Percentiles rank a stretch among this genome's conserved stretches.
Evolutionary conservation across 108 stramenopile species (phyloP).

Genomic region (Pseudonitzschia delicatissima): DNA sequence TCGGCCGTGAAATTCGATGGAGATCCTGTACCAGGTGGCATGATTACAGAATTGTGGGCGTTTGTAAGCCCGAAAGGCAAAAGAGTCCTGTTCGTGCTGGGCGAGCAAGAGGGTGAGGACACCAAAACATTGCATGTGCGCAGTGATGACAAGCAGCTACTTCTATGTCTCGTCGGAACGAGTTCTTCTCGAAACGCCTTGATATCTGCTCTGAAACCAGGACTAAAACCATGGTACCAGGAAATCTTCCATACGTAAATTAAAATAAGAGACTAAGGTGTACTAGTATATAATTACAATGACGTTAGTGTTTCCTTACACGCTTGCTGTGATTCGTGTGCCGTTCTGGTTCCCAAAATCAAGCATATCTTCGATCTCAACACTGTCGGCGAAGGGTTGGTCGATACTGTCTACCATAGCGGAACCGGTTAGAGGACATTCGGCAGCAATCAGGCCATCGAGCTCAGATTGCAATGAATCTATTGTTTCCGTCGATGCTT

Average conservation of each 20-base stretch:
- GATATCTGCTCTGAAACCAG: constrained; percentile 29
- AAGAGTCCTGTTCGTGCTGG: constrained; percentile 32
- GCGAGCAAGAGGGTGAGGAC: constrained; percentile 27
- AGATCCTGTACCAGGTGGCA: constrained; percentile 34
- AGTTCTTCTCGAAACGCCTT: constrained; percentile 18
- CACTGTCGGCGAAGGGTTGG: constrained; percentile 45
- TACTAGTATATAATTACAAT: constrained; percentile 4
- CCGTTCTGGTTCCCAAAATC: neutral
- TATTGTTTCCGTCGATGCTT: constrained; percentile 8
- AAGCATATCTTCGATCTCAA: constrained; percentile 16
- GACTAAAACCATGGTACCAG: neutral
- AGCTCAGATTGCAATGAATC: constrained; percentile 63
- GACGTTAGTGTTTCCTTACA: neutral
- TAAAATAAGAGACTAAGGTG: neutral
- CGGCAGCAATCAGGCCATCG: constrained; percentile 86
- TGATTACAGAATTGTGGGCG: constrained; percentile 43
- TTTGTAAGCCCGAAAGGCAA: constrained; percentile 39
- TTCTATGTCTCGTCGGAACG: constrained; percentile 33
- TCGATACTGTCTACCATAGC: constrained; percentile 82
- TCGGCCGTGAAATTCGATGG: constrained; percentile 34
- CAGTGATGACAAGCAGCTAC: constrained; percentile 33
- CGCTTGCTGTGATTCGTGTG: constrained; percentile 10
- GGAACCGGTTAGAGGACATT: constrained; percentile 82
- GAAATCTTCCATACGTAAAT: neutral
- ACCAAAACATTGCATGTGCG: constrained; percentile 34